These are phyloP conservation scores for Sinapis alba DNA, from an alignment of 441 rosid genomes.

Conservation along the genomic window DNA sequence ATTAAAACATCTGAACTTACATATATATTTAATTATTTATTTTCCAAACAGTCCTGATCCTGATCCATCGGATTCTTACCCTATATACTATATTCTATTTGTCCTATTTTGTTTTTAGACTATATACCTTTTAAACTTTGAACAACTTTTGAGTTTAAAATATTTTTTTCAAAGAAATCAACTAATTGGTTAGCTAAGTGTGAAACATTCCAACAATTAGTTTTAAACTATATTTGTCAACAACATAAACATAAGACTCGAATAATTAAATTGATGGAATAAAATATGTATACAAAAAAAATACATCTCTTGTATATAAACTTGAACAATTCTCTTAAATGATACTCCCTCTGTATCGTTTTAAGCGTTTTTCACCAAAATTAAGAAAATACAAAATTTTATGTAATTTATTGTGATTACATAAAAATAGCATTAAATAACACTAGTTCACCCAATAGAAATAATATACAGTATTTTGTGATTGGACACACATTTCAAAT, in stretches of 20 bases:
- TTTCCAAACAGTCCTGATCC: background rate
- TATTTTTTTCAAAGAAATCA: background rate
- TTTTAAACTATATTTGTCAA: background rate
- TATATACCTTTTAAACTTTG: background rate
- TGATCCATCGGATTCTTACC: slow-evolving; percentile 4
- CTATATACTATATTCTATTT: background rate
- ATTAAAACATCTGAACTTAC: background rate
- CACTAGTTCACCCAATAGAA: no score
- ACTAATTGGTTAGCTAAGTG: background rate
- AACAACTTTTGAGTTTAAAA: background rate
- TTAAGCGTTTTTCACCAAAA: no score
- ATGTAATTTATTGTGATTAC: no score
- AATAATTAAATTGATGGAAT: background rate
- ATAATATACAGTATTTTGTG: no score
- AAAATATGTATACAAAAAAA: background rate
- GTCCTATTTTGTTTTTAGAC: background rate
- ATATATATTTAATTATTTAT: background rate
- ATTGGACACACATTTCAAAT: no score
- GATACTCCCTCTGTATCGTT: no score
- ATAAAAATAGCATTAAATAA: no score
- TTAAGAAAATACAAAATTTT: no score
- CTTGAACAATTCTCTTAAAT: no score
- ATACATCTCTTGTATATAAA: background rate
- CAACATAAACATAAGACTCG: background rate
- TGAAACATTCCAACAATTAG: background rate